Evolutionary conservation across 345 rosid genomes (phyloP), one percentile per base, ranked within the genome.

Genomic region (Microcos paniculata): DNA sequence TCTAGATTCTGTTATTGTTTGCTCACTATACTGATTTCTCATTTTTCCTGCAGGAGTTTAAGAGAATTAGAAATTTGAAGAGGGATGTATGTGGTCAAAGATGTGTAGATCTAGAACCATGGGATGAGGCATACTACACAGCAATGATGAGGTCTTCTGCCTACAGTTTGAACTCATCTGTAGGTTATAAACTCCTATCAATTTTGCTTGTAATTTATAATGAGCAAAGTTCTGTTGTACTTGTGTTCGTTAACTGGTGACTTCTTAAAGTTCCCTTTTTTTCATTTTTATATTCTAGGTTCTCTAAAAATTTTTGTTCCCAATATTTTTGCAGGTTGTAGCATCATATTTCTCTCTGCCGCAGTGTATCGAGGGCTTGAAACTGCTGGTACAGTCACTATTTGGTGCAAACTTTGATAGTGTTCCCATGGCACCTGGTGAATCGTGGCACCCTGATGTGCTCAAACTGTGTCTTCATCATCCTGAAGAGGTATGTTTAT

Each of bases 401-500:
- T 95, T 95, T 81, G 98, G 97, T 82, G 93, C 91, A 72, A 85
- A 90, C 48, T 90, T 89, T 78, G 85, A 77, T 42, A 82, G 79
- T 45, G 76, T 90, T 67, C 84, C 96, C 43, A 76, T 91, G 82
- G 87, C 90, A 61, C 96, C 89, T 18, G 98, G 99, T 48, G 99
- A 95, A 90, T 90, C 98, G 9, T 95, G 99, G 99, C 96, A 95
- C 80, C 92, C 98, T 28, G 87, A 89, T 64, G 97, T 95, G 77
- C 87, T 91, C 62, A 93, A 95, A 88, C 74, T 93, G 92, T 81
- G 85, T 70, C 92, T 95, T 76, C 88, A 88, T 82, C 97, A 93
- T 82, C 96, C 97, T 7, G 94, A 93, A 53, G 99, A 95, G 96
- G 99, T 93, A 87, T 24, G 57, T 62, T 15, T 19, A 33, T 78